Conservation (phyloP, 345 rosid genomes). For the Durio zibethinus region DNA sequence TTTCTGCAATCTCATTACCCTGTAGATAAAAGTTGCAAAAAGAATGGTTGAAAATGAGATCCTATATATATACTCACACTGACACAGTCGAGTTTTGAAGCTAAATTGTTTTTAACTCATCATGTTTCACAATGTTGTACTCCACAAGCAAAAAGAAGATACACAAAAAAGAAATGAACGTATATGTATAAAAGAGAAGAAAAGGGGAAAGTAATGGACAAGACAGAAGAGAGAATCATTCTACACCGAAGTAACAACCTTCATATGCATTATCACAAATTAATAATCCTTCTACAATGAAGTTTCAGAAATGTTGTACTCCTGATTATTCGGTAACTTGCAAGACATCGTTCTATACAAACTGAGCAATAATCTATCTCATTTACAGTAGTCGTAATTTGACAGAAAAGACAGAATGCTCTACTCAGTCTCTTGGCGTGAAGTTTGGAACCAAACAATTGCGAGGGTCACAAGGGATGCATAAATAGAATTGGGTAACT, state of each 20-base stretch:
- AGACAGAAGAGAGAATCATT: background rate
- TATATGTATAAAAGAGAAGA: background rate
- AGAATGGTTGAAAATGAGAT: too few species aligned
- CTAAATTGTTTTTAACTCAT: too few species aligned
- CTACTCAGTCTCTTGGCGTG: slow-evolving; percentile 26
- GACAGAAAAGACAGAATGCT: background rate
- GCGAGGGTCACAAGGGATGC: slow-evolving; percentile 86
- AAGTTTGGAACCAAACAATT: slow-evolving; percentile 53
- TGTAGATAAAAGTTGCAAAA: too few species aligned
- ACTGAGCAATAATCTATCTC: background rate
- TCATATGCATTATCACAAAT: background rate
- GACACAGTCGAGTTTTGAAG: too few species aligned
- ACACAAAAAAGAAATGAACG: background rate
- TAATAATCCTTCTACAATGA: background rate
- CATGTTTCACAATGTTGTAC: too few species aligned
- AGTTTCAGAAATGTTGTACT: background rate
- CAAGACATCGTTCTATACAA: background rate
- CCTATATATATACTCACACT: too few species aligned
- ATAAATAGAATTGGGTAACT: slow-evolving; percentile 68
- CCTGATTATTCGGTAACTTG: slow-evolving; percentile 17
- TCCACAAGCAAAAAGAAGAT: too few species aligned
- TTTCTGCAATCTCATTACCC: too few species aligned
- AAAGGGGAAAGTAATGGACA: background rate
- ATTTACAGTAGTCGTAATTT: background rate
- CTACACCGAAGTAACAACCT: background rate